Evolutionary conservation across 2,329 filamentous ascomycete species (phyloP).

Genomic region (Nemania sp.): DNA sequence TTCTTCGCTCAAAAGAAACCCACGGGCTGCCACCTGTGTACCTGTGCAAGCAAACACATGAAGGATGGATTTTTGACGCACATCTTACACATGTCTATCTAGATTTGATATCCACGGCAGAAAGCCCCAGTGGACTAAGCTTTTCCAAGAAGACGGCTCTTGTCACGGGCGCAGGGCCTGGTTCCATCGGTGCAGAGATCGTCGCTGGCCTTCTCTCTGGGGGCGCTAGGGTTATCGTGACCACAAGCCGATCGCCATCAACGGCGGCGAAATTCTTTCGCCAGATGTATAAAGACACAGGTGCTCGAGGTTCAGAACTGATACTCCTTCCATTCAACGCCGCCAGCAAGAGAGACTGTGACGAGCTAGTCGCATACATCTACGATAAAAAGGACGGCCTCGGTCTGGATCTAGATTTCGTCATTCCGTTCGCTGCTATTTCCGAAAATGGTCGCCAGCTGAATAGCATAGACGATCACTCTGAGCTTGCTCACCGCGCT

Average conservation of each 20-base stretch:
- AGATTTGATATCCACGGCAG: slow-evolving; percentile 80
- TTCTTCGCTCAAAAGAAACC: not conserved
- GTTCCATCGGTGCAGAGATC: slow-evolving; percentile 95
- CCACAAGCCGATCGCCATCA: slow-evolving; percentile 91
- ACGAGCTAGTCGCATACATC: slow-evolving; percentile 91
- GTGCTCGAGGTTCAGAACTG: slow-evolving; percentile 90
- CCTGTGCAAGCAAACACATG: not conserved
- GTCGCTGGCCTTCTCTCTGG: slow-evolving; percentile 96
- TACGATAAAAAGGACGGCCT: slow-evolving; percentile 95
- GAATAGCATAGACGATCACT: slow-evolving; percentile 93
- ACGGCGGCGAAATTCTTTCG: slow-evolving; percentile 66
- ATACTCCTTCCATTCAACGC: slow-evolving; percentile 99
- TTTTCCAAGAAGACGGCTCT: slow-evolving; percentile 94
- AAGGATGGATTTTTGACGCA: not conserved
- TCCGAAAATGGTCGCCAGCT: slow-evolving; percentile 97
- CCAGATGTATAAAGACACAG: slow-evolving; percentile 82
- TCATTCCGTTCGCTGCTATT: slow-evolving; percentile 95
- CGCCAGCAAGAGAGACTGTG: slow-evolving; percentile 96
- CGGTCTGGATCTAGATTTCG: slow-evolving; percentile 95
- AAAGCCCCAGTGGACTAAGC: slow-evolving; percentile 82
- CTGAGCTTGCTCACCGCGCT: slow-evolving; percentile 95
- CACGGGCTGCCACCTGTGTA: not conserved
- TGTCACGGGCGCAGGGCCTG: slow-evolving; percentile 97
- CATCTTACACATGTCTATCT: slow-evolving; percentile 93
- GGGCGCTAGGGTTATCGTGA: slow-evolving; percentile 94